These are phyloP conservation scores for Tetrahymena malaccensis DNA, from an alignment of 73 alveolate genomes.

Conservation along the genomic window DNA sequence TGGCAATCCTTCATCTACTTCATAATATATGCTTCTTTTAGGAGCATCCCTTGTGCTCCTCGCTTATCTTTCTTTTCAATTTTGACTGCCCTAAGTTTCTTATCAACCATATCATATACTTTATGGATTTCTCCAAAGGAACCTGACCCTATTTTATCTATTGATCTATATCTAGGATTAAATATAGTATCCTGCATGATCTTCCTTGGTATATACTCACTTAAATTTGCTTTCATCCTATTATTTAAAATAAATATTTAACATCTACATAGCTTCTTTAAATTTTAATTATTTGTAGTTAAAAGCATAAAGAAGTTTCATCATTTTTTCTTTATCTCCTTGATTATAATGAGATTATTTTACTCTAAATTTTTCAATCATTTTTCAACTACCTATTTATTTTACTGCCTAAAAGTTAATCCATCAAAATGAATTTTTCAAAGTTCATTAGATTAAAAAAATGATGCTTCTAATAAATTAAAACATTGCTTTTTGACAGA, in stretches of 20 bases:
- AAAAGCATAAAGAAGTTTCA: not conserved
- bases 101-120: slow-evolving; percentile 4
- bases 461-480: no score
- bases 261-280: not conserved
- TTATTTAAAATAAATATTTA: not conserved
- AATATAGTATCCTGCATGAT: not conserved
- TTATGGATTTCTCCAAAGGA: slow-evolving; percentile 34
- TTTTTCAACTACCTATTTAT: not conserved
- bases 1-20: slow-evolving; percentile 15
- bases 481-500: not conserved
- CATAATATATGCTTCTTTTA: slow-evolving; percentile 12
- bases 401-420: not conserved
- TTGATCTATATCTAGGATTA: slow-evolving; percentile 2
- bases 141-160: slow-evolving; percentile 37
- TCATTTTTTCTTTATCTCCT: not conserved
- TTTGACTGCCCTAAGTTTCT: slow-evolving; percentile 24
- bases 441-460: not conserved
- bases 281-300: not conserved
- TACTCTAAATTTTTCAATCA: not conserved
- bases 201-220: not conserved
- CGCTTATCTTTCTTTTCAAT: slow-evolving; percentile 26
- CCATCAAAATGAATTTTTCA: not conserved
- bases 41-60: not conserved
- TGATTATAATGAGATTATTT: not conserved
- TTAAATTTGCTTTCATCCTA: not conserved